Base-by-base conservation (phyloP, 768 basidiomycete genomes). In the Austroboletus festivus region DNA sequence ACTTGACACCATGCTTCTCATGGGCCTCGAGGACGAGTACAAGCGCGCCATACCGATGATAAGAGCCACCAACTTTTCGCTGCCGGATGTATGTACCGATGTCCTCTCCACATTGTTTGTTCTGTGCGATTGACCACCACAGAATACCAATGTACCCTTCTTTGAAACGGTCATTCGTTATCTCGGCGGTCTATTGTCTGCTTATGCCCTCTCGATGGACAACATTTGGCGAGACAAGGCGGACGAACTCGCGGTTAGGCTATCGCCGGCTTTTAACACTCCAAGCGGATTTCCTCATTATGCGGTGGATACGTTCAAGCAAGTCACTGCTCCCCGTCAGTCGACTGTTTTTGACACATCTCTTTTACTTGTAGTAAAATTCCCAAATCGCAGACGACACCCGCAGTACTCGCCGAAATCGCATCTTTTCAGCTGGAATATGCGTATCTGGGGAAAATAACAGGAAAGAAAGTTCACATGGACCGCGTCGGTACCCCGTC, bases 151-250 rank as follows among this genome's bases (percentile, higher is more conserved):
- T 16, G 67, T 64, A 1, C 83, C 82, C 1, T 88, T 83, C 60
- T 89, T 89, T 54, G 87, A 94, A 71, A 93, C 90, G 0, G 80
- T 85, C 22, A 95, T 95, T 53, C 82, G 93, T 18, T 86, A 94
- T 56, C 82, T 96, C 1, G 93, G 93, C 2, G 93, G 93, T 3
- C 67, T 94, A 5, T 75, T 94, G 4, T 85, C 86, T 2, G 90
- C 88, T 0, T 85, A 93, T 62, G 83, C 92, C 3, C 70, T 96
- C 7, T 81, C 87, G 0, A 71, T 77, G 1, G 75, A 92, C 43
- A 63, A 72, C 2, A 61, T 86, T 9, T 76, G 89, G 38, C 75
- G 93, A 19, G 63, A 72, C 8, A 80, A 82, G 30, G 89, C 93
- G 0, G 81, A 89, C 40, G 85, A 93, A 47, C 79, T 97, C 9